phyloP scores from a whole-genome alignment of 1,139 yeast genomes.

The Hyphopichia buzzinii region DNA sequence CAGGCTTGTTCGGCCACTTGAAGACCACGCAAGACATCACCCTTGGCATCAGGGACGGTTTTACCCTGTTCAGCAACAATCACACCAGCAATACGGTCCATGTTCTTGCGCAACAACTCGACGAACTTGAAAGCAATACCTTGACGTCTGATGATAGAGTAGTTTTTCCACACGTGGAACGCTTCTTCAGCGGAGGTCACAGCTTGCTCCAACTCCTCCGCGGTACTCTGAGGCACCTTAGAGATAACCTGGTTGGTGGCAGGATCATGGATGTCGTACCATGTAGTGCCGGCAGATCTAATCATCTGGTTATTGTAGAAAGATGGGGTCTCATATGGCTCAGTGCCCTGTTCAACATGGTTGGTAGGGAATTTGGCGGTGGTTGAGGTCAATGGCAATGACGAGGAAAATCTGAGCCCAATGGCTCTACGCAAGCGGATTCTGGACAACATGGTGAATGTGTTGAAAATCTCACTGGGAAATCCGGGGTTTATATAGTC shows the following conservation, averaged over 20 bases:
- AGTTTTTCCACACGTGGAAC: slow-evolving; percentile 57
- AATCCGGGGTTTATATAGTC: background rate
- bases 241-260: slow-evolving; percentile 69
- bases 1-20: slow-evolving; percentile 78
- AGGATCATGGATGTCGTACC: slow-evolving; percentile 78
- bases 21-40: slow-evolving; percentile 76
- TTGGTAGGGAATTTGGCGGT: slow-evolving; percentile 41
- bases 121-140: slow-evolving; percentile 75
- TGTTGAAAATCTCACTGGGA: too few species aligned
- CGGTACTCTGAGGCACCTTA: slow-evolving; percentile 71
- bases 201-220: slow-evolving; percentile 63
- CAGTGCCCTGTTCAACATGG: slow-evolving; percentile 40
- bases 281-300: slow-evolving; percentile 53
- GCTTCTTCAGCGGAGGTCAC: slow-evolving; percentile 64
- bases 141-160: slow-evolving; percentile 66
- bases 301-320: slow-evolving; percentile 60
- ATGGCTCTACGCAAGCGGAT: background rate
- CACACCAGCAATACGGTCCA: slow-evolving; percentile 69
- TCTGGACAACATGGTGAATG: too few species aligned
- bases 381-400: slow-evolving; percentile 27
- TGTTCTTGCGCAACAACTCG: slow-evolving; percentile 61
- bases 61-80: slow-evolving; percentile 82
- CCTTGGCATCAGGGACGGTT: slow-evolving; percentile 73
- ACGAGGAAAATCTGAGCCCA: background rate
- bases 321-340: slow-evolving; percentile 53